phyloP scores from a whole-genome alignment of 208 protist species.

The Acanthamoeba healyi region DNA sequence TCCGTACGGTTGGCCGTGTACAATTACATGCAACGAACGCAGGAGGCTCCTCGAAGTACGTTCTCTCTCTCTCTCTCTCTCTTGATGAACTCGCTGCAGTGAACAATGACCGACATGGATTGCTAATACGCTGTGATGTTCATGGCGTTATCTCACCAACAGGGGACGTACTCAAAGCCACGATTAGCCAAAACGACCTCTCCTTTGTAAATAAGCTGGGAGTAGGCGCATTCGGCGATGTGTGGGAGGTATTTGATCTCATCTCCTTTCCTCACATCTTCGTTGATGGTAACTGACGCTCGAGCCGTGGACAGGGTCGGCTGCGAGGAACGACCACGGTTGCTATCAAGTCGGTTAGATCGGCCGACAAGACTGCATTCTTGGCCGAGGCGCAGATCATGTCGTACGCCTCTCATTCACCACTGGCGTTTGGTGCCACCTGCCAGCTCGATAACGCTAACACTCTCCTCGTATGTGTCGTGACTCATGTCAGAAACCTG shows the following conservation, averaged over 20 bases:
- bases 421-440: no score
- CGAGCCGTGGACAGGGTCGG: background rate
- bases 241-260: slow-evolving; percentile 42
- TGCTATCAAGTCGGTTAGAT: slow-evolving; percentile 62
- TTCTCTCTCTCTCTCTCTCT: background rate
- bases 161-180: background rate
- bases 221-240: slow-evolving; percentile 65
- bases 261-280: no score
- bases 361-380: slow-evolving; percentile 5
- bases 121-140: no score
- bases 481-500: background rate
- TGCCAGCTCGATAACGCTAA: no score
- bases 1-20: slow-evolving; percentile 33
- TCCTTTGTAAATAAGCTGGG: slow-evolving; percentile 73
- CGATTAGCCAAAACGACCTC: slow-evolving; percentile 60
- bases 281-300: background rate
- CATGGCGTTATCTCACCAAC: background rate
- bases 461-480: background rate
- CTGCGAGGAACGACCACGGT: slow-evolving; percentile 68
- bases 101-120: no score
- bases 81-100: no score
- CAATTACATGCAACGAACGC: background rate
- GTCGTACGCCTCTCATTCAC: slow-evolving; percentile 45
- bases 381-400: slow-evolving; percentile 69
- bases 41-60: background rate